Evolutionary conservation across 2,329 filamentous ascomycete species (phyloP).

Genomic region (Talaromyces piceae): DNA sequence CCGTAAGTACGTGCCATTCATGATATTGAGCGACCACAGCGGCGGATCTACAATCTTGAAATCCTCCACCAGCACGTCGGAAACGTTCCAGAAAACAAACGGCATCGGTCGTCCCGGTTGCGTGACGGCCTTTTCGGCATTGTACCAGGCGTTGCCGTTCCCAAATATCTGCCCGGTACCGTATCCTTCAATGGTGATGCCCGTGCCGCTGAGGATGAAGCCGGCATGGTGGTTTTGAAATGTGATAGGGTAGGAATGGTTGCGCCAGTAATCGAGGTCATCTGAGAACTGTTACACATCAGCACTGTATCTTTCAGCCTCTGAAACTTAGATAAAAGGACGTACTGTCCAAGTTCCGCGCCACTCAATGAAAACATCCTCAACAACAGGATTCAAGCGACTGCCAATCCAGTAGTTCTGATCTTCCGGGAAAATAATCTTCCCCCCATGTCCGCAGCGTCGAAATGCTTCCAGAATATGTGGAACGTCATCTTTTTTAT

Average conservation of each 20-base stretch:
- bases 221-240: constrained; percentile 52
- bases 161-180: constrained; percentile 48
- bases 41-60: constrained; percentile 47
- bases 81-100: constrained; percentile 52
- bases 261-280: constrained; percentile 49
- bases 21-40: constrained; percentile 50
- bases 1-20: constrained; percentile 49
- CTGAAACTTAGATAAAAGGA: neutral
- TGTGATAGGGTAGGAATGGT: constrained; percentile 45
- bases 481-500: constrained; percentile 34
- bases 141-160: constrained; percentile 50
- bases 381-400: constrained; percentile 43
- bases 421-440: constrained; percentile 44
- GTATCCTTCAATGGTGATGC: constrained; percentile 47
- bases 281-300: constrained; percentile 35
- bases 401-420: constrained; percentile 46
- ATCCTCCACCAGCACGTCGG: constrained; percentile 46
- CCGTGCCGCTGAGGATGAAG: constrained; percentile 44
- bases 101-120: constrained; percentile 50
- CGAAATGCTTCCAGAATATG: constrained; percentile 36
- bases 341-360: constrained; percentile 43
- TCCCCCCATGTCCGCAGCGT: constrained; percentile 35
- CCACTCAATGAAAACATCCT: constrained; percentile 48
- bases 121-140: constrained; percentile 39
- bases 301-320: neutral